A percentile compares a stretch with the other conserved stretches of the same genome.
Evolutionary conservation across 1,139 yeast species (phyloP).

Genomic region (Yamadazyma aaseri): DNA sequence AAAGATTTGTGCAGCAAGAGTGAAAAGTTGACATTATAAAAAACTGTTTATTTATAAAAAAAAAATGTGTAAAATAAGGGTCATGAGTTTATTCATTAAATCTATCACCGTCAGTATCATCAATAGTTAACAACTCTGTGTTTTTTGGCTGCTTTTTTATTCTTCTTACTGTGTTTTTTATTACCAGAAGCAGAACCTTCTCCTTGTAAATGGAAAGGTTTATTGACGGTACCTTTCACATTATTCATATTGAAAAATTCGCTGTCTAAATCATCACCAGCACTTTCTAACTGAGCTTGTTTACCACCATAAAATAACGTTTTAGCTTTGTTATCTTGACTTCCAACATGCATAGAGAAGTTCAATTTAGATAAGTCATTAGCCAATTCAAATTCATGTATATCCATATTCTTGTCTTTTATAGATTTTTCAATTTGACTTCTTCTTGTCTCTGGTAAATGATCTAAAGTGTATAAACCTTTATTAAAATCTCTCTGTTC

Average conservation of each 20-base stretch:
- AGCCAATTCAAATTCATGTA: constrained; percentile 59
- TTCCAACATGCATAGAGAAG: constrained; percentile 72
- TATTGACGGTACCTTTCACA: constrained; percentile 59
- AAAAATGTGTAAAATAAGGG: constrained; percentile 2
- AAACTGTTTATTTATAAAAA: constrained; percentile 1
- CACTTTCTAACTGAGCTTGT: constrained; percentile 74
- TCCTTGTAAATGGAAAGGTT: constrained; percentile 69
- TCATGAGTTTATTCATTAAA: not conserved
- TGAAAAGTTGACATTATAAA: not conserved
- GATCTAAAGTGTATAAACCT: constrained; percentile 63
- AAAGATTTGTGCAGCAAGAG: not conserved
- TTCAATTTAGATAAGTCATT: constrained; percentile 70
- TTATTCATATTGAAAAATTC: constrained; percentile 75
- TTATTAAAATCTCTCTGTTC: constrained; percentile 64
- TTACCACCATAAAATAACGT: constrained; percentile 70
- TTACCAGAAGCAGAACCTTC: constrained; percentile 25
- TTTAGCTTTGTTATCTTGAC: constrained; percentile 27
- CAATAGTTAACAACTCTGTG: constrained; percentile 41
- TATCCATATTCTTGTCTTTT: constrained; percentile 48
- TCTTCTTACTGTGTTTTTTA: constrained; percentile 80
- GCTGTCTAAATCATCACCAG: constrained; percentile 76
- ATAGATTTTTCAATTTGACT: constrained; percentile 69
- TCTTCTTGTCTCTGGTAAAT: constrained; percentile 69
- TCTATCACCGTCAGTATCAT: not conserved
- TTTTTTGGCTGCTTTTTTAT: constrained; percentile 61